These are phyloP conservation scores for Epichloe glyceriae DNA, from an alignment of 2,329 filamentous ascomycete genomes.

Conservation along the genomic window DNA sequence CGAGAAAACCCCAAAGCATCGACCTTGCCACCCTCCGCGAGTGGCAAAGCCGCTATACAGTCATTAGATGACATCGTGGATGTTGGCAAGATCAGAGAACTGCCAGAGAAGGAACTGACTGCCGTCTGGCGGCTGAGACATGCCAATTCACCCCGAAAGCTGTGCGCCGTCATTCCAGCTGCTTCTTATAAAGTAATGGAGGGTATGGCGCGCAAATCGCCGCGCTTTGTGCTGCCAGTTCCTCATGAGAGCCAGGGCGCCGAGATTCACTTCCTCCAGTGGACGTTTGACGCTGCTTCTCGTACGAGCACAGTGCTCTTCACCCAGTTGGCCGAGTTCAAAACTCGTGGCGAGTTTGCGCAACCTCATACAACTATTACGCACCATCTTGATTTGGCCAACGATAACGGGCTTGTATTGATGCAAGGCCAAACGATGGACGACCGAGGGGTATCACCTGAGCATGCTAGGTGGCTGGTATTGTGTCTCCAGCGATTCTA, in stretches of 20 bases:
- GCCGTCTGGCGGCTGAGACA: constrained; percentile 85
- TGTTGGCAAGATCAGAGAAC: constrained; percentile 57
- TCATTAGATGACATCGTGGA: constrained; percentile 51
- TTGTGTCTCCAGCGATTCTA: constrained; percentile 96
- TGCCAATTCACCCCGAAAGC: constrained; percentile 54
- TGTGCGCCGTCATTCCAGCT: constrained; percentile 74
- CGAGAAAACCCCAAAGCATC: constrained; percentile 10
- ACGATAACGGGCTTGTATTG: constrained; percentile 65
- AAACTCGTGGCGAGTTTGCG: constrained; percentile 77
- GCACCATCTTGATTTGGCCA: constrained; percentile 71
- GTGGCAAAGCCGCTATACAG: constrained; percentile 21
- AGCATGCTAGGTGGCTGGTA: constrained; percentile 79
- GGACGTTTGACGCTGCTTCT: constrained; percentile 65
- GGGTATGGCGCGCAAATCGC: constrained; percentile 56
- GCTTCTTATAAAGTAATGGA: constrained; percentile 64
- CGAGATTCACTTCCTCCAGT: constrained; percentile 94
- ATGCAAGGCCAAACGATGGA: constrained; percentile 74
- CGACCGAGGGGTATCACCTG: constrained; percentile 59
- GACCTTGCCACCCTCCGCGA: neutral
- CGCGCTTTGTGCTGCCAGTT: constrained; percentile 83
- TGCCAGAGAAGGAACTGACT: constrained; percentile 73
- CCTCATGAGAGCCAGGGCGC: constrained; percentile 56
- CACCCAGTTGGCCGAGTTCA: constrained; percentile 87
- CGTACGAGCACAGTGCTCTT: constrained; percentile 70
- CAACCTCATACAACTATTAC: constrained; percentile 89